Evolutionary conservation across 495 filamentous ascomycete species (phyloP).

Genomic region (Aspergillus panamensis): DNA sequence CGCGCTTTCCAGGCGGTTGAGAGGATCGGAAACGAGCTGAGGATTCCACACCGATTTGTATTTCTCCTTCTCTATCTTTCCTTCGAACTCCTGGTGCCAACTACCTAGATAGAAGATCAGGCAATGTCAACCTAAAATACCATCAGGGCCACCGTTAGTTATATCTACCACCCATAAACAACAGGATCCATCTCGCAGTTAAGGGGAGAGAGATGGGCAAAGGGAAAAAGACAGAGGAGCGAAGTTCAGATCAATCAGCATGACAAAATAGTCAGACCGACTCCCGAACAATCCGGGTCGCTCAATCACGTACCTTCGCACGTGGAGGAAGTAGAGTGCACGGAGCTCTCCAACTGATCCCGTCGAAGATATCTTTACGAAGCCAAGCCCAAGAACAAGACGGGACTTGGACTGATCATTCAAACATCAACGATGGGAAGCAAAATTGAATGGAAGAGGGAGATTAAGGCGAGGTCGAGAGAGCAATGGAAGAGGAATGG

Average conservation of each 20-base stretch:
- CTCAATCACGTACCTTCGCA: slow-evolving; percentile 20
- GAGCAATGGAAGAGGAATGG: background rate
- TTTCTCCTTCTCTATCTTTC: background rate
- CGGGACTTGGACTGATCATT: background rate
- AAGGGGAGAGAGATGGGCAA: background rate
- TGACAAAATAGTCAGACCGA: slow-evolving; percentile 1
- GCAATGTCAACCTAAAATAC: slow-evolving; percentile 2
- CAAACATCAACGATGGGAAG: background rate
- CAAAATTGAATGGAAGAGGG: background rate
- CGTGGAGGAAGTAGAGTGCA: slow-evolving; percentile 20
- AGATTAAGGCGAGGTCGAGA: background rate
- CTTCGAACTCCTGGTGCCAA: background rate
- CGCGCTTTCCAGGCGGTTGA: slow-evolving; percentile 11
- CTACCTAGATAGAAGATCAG: slow-evolving; percentile 3
- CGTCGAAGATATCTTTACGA: background rate
- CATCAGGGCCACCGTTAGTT: slow-evolving; percentile 6
- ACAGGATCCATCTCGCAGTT: background rate
- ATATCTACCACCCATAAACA: slow-evolving; percentile 3
- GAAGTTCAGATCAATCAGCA: background rate
- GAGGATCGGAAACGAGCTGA: slow-evolving; percentile 4
- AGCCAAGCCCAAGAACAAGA: background rate
- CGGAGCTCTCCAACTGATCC: slow-evolving; percentile 13
- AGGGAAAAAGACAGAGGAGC: background rate
- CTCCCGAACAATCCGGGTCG: slow-evolving; percentile 16
- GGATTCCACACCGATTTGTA: background rate